These are phyloP conservation scores for Fennellomyces sp. DNA, from an alignment of 371 early-diverging fungal genomes.

Conservation along the genomic window DNA sequence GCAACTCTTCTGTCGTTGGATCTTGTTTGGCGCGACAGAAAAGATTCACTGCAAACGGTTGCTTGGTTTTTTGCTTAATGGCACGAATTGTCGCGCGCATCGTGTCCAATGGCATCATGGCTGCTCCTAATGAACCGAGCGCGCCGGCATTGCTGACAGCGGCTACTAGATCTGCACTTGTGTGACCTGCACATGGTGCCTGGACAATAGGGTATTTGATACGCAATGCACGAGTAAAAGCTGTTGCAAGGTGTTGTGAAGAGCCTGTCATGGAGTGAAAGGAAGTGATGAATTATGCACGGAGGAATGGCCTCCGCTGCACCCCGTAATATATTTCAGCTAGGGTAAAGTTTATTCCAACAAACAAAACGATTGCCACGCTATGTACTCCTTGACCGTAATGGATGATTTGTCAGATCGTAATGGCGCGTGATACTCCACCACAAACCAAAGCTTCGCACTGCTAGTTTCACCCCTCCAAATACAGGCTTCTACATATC, in stretches of 20 bases:
- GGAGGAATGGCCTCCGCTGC: too few relatives aligned
- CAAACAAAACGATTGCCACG: too few relatives aligned
- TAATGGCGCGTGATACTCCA: too few relatives aligned
- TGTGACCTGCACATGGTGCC: conserved; percentile 50
- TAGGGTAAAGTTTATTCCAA: too few relatives aligned
- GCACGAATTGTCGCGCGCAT: conserved; percentile 36
- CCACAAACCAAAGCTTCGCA: too few relatives aligned
- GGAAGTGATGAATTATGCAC: too few relatives aligned
- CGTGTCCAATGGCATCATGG: conserved; percentile 27
- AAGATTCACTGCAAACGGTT: conserved; percentile 47
- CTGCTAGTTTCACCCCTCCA: too few relatives aligned
- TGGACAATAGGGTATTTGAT: conserved; percentile 43
- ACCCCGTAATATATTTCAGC: too few relatives aligned
- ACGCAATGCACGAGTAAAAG: conserved; percentile 19
- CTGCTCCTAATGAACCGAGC: conserved; percentile 43
- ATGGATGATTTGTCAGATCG: too few relatives aligned
- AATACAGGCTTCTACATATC: too few relatives aligned
- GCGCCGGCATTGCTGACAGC: conserved; percentile 47
- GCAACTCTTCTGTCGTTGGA: conserved; percentile 26
- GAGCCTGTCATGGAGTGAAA: too few relatives aligned
- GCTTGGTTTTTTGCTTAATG: conserved; percentile 30
- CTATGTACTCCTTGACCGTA: too few relatives aligned
- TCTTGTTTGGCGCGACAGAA: conserved; percentile 28
- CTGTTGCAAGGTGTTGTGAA: conserved; percentile 10
- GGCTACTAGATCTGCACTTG: conserved; percentile 32